Conservation (phyloP, 2,329 filamentous ascomycete genomes). For the Aspergillus sp. region DNA sequence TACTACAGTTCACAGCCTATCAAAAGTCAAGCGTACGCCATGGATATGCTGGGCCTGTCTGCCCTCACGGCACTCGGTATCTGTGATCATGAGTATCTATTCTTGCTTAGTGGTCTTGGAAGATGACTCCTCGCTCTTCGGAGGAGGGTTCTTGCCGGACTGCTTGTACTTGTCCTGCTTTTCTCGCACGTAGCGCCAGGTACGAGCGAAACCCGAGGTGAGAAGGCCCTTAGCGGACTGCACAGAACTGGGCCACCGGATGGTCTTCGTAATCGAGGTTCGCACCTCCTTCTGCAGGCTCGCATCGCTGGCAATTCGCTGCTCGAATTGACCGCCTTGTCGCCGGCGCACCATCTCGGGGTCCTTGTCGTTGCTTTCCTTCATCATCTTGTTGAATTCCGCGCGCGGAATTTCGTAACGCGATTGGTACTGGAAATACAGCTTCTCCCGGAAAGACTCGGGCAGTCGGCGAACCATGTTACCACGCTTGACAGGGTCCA, state of each 20-base stretch:
- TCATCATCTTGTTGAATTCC: slow-evolving; percentile 83
- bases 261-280: slow-evolving; percentile 78
- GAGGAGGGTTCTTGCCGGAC: slow-evolving; percentile 31
- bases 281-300: slow-evolving; percentile 70
- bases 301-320: slow-evolving; percentile 72
- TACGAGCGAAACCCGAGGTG: slow-evolving; percentile 71
- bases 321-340: slow-evolving; percentile 82
- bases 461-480: slow-evolving; percentile 97
- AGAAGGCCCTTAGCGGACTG: slow-evolving; percentile 83
- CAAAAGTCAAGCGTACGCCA: slow-evolving; percentile 12
- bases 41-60: slow-evolving; percentile 16
- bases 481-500: slow-evolving; percentile 84
- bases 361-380: slow-evolving; percentile 68
- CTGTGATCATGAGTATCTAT: slow-evolving; percentile 9
- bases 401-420: slow-evolving; percentile 81
- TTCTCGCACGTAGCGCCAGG: slow-evolving; percentile 75
- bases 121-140: slow-evolving; percentile 15
- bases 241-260: slow-evolving; percentile 85
- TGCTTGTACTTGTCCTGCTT: slow-evolving; percentile 67
- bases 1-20: slow-evolving; percentile 7
- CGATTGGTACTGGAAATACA: slow-evolving; percentile 94
- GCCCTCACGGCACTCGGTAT: slow-evolving; percentile 2
- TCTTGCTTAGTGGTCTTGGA: slow-evolving; percentile 22
- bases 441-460: slow-evolving; percentile 77
- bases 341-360: slow-evolving; percentile 66